Base-by-base conservation (phyloP, 2,329 filamentous ascomycete species). In the Arthroderma sp. region DNA sequence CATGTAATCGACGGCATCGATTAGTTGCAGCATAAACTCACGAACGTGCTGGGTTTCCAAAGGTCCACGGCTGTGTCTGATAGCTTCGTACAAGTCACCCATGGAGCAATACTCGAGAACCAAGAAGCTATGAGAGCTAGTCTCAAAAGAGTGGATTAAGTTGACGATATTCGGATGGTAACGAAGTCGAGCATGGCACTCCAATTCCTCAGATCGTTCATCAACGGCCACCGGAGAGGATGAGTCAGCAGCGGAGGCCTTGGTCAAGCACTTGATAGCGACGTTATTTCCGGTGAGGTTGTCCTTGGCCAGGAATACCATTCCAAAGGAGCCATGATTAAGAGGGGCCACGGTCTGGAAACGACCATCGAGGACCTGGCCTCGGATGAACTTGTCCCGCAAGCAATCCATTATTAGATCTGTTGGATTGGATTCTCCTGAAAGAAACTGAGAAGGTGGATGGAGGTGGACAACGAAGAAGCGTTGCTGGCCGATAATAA, bases 311-410 rank as follows among this genome's bases (percentile, higher is more conserved):
- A 87, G 81, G 67, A 95, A 95, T 57, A 98, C 91, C 85, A 96
- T 93, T 61, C 91, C 91, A 61, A 96, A 98, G 45, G 91, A 96
- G 56, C 91, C 91, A 75, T 95, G 87, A 63, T 98, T 98, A 69
- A 98, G 83, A 47, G 91, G 88, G 54, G 88, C 85, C 59, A 95
- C 75, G 46, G 88, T 94, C 68, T 84, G 74, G 65, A 91, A 98
- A 54, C 91, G 88, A 64, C 85, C 87, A 62, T 85, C 80, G 61
- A 94, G 80, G 61, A 94, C 69, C 66, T 83, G 77, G 65, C 83
- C 85, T 65, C 79, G 73, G 60, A 79, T 71, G 68, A 94, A 91
- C 60, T 80, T 75, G 68, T 87, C 79, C 69, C 81, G 80, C 73
- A 94, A 78, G 73, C 86, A 94, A 70, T 87, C 85, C 86, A 94